Percentiles rank a stretch among this genome's conserved stretches.
These are phyloP conservation scores for Phialocephala sp. DNA, from an alignment of 2,329 filamentous ascomycete species.

Conservation along the genomic window DNA sequence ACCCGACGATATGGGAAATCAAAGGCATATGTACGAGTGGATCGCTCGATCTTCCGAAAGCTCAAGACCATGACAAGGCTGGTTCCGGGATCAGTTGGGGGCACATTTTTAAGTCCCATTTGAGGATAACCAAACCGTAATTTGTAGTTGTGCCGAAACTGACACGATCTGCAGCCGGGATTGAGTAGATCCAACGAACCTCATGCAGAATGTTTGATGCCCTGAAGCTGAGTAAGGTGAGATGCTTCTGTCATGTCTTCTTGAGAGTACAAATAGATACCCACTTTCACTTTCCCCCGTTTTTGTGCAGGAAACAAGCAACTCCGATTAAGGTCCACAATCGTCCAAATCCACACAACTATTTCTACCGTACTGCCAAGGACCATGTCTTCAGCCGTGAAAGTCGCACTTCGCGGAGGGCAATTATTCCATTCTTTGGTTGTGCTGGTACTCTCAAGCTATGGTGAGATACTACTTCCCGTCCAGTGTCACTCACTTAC, in stretches of 20 bases:
- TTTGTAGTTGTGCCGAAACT: background rate
- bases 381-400: conserved; percentile 4
- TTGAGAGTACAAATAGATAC: background rate
- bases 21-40: conserved; percentile 7
- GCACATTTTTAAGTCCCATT: background rate
- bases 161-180: background rate
- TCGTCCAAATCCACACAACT: background rate
- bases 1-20: background rate
- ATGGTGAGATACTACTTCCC: background rate
- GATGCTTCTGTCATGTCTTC: background rate
- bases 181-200: background rate
- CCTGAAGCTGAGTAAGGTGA: background rate
- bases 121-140: background rate
- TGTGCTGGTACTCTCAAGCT: conserved; percentile 13
- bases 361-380: background rate
- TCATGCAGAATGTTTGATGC: conserved; percentile 8
- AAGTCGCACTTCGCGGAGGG: conserved; percentile 6
- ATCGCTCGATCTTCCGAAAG: conserved; percentile 2
- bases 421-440: conserved; percentile 11
- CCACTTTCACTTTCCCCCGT: background rate
- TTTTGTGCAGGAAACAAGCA: background rate
- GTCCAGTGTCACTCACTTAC: background rate
- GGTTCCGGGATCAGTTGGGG: background rate
- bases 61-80: background rate
- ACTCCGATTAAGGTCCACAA: background rate